Percentiles rank a stretch among this genome's conserved stretches.
Evolutionary conservation across 495 filamentous ascomycete species (phyloP).

Genomic region (Xylaria venustula): DNA sequence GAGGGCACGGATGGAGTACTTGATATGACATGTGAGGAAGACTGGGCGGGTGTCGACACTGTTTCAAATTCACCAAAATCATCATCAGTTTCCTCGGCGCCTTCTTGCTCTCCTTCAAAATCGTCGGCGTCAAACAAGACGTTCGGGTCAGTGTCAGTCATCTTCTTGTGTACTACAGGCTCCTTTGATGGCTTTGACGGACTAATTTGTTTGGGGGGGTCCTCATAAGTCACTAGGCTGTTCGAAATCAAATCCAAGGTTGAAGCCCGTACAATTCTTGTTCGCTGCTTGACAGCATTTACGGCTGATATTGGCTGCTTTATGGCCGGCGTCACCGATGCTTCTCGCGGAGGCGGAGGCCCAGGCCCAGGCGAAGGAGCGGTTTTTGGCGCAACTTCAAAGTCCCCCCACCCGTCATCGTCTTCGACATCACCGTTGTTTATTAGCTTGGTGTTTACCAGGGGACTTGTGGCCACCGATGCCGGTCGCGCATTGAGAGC

Average conservation of each 20-base stretch:
- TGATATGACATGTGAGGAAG: conserved; percentile 15
- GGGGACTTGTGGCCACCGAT: background rate
- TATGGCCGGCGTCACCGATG: conserved; percentile 12
- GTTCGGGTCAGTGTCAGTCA: conserved; percentile 33
- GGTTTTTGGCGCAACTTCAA: conserved; percentile 54
- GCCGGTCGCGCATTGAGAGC: background rate
- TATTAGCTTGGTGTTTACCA: background rate
- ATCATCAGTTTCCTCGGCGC: conserved; percentile 35
- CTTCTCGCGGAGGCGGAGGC: conserved; percentile 4
- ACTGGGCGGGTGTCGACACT: conserved; percentile 23
- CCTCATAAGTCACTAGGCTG: conserved; percentile 37
- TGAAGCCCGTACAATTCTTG: conserved; percentile 35
- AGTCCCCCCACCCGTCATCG: conserved; percentile 75
- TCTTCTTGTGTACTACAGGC: conserved; percentile 1
- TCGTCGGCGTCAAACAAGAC: conserved; percentile 52
- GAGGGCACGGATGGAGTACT: conserved; percentile 11
- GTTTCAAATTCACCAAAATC: conserved; percentile 54
- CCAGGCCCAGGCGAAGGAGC: conserved; percentile 4
- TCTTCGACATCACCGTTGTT: conserved; percentile 25
- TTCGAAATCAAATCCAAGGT: conserved; percentile 47
- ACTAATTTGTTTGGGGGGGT: conserved; percentile 8
- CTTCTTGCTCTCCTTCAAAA: conserved; percentile 38
- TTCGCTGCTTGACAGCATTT: conserved; percentile 16
- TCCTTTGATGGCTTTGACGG: background rate
- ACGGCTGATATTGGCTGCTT: conserved; percentile 1